Base-by-base conservation (phyloP, 352 stramenopile genomes). In the Pythium biforme region DNA sequence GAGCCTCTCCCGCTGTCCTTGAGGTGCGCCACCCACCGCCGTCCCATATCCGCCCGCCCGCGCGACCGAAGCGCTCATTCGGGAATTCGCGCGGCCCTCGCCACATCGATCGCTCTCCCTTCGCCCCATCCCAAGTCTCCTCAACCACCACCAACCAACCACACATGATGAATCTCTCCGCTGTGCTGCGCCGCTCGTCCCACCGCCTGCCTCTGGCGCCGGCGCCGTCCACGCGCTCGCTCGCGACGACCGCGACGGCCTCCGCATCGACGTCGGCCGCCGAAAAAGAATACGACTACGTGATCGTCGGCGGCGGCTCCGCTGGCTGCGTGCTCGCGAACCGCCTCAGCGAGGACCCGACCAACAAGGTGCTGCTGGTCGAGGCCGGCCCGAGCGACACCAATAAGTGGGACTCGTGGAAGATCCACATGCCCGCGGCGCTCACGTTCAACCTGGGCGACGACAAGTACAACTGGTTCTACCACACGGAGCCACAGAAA, bases 321-420 rank as follows among this genome's bases (percentile, higher is more conserved):
- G 92, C 90, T 17, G 92, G 94, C 34, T 97, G 89, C 59, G 86
- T 98, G 50, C 73, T 98, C 27, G 94, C 94, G 43, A 97, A 94
- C 67, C 79, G 86, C 22, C 73, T 98, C 37, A 95, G 71, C 17
- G 88, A 91, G 20, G 76, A 97, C 58, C 70, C 81, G 17, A 73
- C 45, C 63, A 93, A 95, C 66, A 81, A 77, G 27, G 93, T 98
- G 68, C 70, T 97, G 20, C 75, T 98, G 52, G 74, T 98, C 22
- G 94, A 98, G 69, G 88, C 93, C 14, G 94, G 94, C 8, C 83
- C 83, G 11, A 87, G 78, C 65, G 85, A 96, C 67, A 62, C 73
- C 49, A 78, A 73, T 52, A 85, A 92, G 64, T 94, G 86, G 84
- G 86, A 96, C 77, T 95, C 86, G 52, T 95, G 86, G 87, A 94